These are phyloP conservation scores for Daphne laureola DNA, from an alignment of 441 rosid species.

Conservation along the genomic window DNA sequence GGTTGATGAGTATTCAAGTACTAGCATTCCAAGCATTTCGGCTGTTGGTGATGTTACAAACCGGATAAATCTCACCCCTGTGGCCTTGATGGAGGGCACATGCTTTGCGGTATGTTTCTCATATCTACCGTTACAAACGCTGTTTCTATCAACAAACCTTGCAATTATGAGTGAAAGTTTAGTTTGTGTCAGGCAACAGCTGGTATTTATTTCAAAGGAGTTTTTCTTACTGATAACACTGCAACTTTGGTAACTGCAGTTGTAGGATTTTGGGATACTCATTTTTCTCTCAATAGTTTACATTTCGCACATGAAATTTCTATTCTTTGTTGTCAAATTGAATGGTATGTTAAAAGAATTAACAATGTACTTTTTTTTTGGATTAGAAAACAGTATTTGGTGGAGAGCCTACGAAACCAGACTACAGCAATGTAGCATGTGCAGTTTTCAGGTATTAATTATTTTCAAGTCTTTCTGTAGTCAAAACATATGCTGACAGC, in stretches of 20 bases:
- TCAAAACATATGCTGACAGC: too few species aligned
- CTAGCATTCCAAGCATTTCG: constrained; percentile 84
- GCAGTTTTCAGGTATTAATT: constrained; percentile 70
- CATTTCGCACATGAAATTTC: too few species aligned
- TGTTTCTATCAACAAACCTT: constrained; percentile 2
- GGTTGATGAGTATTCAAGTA: constrained; percentile 83
- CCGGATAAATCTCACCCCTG: constrained; percentile 90
- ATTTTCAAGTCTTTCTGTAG: too few species aligned
- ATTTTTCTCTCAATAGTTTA: too few species aligned
- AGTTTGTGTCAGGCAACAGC: too few species aligned
- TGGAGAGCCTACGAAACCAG: constrained; percentile 65
- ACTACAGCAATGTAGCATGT: constrained; percentile 58
- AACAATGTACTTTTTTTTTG: too few species aligned
- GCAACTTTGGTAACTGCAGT: too few species aligned
- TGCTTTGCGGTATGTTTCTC: constrained; percentile 60
- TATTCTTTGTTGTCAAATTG: too few species aligned
- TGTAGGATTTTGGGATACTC: too few species aligned
- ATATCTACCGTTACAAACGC: background rate
- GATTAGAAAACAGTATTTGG: constrained; percentile 84
- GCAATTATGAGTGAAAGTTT: too few species aligned
- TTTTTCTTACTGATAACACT: background rate
- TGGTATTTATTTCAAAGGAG: background rate
- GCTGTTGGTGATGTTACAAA: constrained; percentile 92
- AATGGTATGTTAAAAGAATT: too few species aligned
- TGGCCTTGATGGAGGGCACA: constrained; percentile 90